Percentiles rank a stretch among this genome's conserved stretches.
These are phyloP conservation scores for Colletotrichum salicis DNA, from an alignment of 2,329 filamentous ascomycete genomes.

Conservation along the genomic window DNA sequence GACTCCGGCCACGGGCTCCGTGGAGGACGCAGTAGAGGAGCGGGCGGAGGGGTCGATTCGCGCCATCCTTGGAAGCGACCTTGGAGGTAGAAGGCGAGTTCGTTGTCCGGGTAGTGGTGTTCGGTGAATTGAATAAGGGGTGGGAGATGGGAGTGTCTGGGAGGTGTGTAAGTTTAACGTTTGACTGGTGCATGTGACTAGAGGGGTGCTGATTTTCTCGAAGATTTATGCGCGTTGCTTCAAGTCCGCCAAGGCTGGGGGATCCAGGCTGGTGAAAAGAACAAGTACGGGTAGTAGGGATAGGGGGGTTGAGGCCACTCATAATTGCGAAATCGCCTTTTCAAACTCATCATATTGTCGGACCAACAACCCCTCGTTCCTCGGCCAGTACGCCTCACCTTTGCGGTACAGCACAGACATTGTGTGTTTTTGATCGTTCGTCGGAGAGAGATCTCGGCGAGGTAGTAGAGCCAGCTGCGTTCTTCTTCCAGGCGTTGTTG, in stretches of 20 bases:
- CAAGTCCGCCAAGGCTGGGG: background rate
- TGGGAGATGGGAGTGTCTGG: slow-evolving; percentile 34
- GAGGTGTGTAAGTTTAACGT: background rate
- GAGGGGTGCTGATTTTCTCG: background rate
- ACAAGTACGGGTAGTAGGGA: too few species aligned
- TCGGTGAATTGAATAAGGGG: slow-evolving; percentile 29
- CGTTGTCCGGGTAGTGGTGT: slow-evolving; percentile 25
- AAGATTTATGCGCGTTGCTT: background rate
- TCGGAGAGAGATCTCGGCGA: slow-evolving; percentile 63
- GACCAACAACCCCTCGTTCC: slow-evolving; percentile 4
- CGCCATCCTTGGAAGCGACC: slow-evolving; percentile 33
- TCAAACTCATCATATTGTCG: slow-evolving; percentile 35
- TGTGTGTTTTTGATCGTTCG: slow-evolving; percentile 41
- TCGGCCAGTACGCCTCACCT: slow-evolving; percentile 23
- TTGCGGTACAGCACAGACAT: slow-evolving; percentile 22
- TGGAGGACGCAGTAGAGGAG: slow-evolving; percentile 35
- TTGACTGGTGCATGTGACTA: background rate
- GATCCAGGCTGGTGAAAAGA: too few species aligned
- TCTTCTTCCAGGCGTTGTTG: slow-evolving; percentile 48
- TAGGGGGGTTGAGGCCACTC: background rate
- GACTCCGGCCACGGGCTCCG: background rate
- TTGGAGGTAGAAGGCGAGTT: slow-evolving; percentile 32
- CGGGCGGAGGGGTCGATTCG: slow-evolving; percentile 34
- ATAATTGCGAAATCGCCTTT: slow-evolving; percentile 25
- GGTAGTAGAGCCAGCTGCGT: slow-evolving; percentile 61